These are phyloP conservation scores for Podospora tetraspora DNA, from an alignment of 495 filamentous ascomycete genomes.

Conservation along the genomic window DNA sequence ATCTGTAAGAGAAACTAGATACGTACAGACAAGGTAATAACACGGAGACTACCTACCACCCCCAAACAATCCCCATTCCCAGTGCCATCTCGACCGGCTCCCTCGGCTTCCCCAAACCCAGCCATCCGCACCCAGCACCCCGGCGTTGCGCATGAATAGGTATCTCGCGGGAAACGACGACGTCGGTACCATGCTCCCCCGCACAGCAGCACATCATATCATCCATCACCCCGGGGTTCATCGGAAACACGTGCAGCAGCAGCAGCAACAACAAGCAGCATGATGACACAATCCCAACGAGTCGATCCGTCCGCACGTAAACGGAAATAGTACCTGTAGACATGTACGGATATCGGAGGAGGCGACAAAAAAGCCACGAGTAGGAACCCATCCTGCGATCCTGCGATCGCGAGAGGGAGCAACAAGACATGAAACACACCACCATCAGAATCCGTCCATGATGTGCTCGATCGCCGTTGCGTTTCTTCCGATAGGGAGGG, in stretches of 20 bases:
- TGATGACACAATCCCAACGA: no score
- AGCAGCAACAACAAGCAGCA: no score
- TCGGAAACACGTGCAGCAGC: background rate
- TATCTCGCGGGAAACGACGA: background rate
- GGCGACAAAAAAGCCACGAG: no score
- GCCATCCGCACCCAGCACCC: background rate
- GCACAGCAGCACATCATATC: background rate
- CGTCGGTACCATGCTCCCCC: background rate
- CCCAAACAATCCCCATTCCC: no score
- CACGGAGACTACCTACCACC: no score
- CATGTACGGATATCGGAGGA: no score
- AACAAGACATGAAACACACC: background rate
- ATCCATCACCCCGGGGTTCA: no score
- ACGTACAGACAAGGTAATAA: no score
- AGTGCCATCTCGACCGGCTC: background rate
- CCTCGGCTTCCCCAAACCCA: background rate
- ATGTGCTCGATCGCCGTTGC: background rate
- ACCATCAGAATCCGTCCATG: background rate
- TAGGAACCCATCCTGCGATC: no score
- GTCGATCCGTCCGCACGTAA: no score
- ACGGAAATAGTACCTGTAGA: no score
- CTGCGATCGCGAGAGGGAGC: background rate
- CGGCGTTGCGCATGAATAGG: background rate
- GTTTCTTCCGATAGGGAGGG: no score
- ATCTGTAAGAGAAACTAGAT: background rate